A percentile compares a stretch with the other conserved stretches of the same genome.
phyloP scores from a whole-genome alignment of 108 stramenopile species.

The Cylindrotheca fusiformis region DNA sequence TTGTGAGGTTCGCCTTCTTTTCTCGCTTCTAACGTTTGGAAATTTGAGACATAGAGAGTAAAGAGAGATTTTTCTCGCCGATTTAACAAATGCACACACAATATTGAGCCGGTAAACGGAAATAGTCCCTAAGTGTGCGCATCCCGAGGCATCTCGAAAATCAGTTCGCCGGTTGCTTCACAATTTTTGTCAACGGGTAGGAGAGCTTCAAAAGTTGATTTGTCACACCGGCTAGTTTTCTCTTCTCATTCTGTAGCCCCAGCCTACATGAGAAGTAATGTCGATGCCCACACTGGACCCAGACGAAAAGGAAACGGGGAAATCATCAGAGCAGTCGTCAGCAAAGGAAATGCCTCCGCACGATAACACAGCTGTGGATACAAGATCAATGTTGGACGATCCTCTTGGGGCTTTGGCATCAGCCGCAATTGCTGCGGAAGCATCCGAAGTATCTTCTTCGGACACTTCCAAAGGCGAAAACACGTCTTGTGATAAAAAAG shows the following conservation, averaged over 20 bases:
- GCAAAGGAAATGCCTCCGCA: background rate
- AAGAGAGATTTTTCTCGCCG: too few species aligned
- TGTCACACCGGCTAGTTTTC: background rate
- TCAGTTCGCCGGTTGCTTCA: too few species aligned
- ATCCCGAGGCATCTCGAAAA: too few species aligned
- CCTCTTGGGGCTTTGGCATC: slow-evolving; percentile 35
- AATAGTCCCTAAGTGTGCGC: background rate
- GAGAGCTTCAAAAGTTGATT: background rate
- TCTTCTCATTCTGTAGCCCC: background rate
- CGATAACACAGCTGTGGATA: background rate
- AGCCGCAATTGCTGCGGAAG: slow-evolving; percentile 39
- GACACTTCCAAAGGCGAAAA: slow-evolving; percentile 19
- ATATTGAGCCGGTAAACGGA: background rate
- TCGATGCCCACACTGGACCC: too few species aligned
- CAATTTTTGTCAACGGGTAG: background rate
- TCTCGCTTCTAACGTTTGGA: too few species aligned
- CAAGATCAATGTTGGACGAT: slow-evolving; percentile 24
- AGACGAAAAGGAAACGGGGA: background rate
- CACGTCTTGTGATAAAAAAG: background rate
- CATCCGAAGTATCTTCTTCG: slow-evolving; percentile 23
- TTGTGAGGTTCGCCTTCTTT: too few species aligned
- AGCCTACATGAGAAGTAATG: too few species aligned
- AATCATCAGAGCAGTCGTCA: background rate
- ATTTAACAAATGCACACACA: too few species aligned
- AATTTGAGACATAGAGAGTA: too few species aligned